Percentiles rank a stretch among this genome's conserved stretches.
phyloP scores from a whole-genome alignment of 2,329 filamentous ascomycete species.

The Phyllosticta citriasiana region DNA sequence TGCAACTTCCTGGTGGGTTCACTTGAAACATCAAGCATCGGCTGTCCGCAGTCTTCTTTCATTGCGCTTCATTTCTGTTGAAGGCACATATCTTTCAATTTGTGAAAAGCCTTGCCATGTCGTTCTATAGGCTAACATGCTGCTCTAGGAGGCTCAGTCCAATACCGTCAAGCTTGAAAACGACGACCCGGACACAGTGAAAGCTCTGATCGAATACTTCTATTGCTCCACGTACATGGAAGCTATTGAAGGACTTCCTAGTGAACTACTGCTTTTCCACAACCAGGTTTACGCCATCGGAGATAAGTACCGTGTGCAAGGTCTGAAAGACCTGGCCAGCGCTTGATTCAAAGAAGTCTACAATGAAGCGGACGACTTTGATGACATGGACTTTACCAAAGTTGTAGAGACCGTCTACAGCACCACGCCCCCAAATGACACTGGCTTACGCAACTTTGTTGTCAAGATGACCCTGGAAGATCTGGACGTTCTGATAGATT shows the following conservation, averaged over 20 bases:
- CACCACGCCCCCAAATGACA: neutral
- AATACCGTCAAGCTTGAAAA: neutral
- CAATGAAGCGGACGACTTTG: too few relatives aligned
- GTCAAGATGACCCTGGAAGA: too few relatives aligned
- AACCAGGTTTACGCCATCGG: neutral
- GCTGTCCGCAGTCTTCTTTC: too few relatives aligned
- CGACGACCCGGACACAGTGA: neutral
- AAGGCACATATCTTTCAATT: too few relatives aligned
- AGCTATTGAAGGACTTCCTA: neutral
- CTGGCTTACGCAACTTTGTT: conserved; percentile 20
- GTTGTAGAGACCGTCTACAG: neutral
- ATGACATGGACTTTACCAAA: conserved; percentile 11
- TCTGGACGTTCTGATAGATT: too few relatives aligned
- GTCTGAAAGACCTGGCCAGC: neutral
- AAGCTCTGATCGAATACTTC: neutral
- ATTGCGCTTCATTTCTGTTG: too few relatives aligned
- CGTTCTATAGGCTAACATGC: too few relatives aligned
- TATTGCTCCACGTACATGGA: neutral
- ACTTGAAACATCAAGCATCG: too few relatives aligned
- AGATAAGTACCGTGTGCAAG: neutral
- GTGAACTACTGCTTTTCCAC: neutral
- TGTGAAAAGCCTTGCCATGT: too few relatives aligned
- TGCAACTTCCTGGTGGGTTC: neutral
- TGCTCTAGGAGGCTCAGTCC: neutral
- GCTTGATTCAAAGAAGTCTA: too few relatives aligned